Evolutionary conservation across 2,329 filamentous ascomycete species (phyloP).

Genomic region (Ceratocystis colombiana): DNA sequence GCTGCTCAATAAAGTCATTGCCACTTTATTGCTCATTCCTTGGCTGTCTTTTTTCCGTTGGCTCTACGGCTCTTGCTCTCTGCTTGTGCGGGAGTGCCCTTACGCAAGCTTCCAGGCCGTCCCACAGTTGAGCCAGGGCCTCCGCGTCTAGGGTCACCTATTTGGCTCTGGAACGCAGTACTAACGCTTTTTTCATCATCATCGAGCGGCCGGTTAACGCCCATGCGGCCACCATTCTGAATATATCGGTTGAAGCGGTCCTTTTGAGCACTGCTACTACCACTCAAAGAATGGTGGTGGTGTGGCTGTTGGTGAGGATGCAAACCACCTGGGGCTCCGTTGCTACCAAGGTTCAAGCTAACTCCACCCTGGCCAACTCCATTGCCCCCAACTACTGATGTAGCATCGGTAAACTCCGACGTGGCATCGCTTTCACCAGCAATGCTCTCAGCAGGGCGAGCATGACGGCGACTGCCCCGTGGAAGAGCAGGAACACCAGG

Average conservation of each 20-base stretch:
- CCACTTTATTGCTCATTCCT: slow-evolving; percentile 16
- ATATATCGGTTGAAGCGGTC: slow-evolving; percentile 93
- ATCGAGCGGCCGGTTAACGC: slow-evolving; percentile 61
- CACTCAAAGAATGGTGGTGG: slow-evolving; percentile 10
- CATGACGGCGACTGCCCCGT: slow-evolving; percentile 57
- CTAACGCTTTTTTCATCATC: slow-evolving; percentile 95
- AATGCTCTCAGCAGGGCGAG: slow-evolving; percentile 62
- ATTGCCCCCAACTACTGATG: slow-evolving; percentile 65
- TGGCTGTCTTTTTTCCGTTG: slow-evolving; percentile 16
- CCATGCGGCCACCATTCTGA: slow-evolving; percentile 64
- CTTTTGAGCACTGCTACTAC: slow-evolving; percentile 31
- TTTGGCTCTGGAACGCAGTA: slow-evolving; percentile 92
- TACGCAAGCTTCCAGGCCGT: slow-evolving; percentile 1
- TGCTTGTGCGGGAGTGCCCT: neutral
- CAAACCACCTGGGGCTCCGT: slow-evolving; percentile 3
- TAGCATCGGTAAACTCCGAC: slow-evolving; percentile 79
- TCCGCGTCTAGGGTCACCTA: slow-evolving; percentile 45
- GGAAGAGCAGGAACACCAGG: slow-evolving; percentile 51
- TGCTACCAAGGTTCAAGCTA: slow-evolving; percentile 22
- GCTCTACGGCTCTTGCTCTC: slow-evolving; percentile 15
- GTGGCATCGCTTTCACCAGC: slow-evolving; percentile 88
- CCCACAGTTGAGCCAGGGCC: slow-evolving; percentile 26
- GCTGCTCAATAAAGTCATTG: neutral
- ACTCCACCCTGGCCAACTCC: slow-evolving; percentile 60
- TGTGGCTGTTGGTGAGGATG: slow-evolving; percentile 11